Conservation (phyloP, 257 asterid species). For the Anisodus acutangulus region DNA sequence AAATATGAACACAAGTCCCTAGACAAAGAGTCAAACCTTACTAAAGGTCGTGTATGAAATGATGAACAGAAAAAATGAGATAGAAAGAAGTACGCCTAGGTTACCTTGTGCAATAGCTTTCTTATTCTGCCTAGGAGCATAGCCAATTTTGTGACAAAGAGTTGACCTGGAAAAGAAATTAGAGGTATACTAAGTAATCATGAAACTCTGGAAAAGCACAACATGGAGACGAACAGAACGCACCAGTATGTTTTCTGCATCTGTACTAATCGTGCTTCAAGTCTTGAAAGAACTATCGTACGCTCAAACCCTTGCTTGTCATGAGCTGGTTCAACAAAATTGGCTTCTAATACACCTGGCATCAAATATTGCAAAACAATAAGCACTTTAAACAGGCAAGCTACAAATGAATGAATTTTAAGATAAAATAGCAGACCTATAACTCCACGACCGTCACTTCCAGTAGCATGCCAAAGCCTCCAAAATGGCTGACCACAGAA, state of each 20-base stretch:
- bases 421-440: slow-evolving; percentile 62
- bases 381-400: slow-evolving; percentile 38
- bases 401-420: slow-evolving; percentile 22
- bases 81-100: not conserved
- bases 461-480: slow-evolving; percentile 98
- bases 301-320: slow-evolving; percentile 99
- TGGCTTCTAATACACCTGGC: slow-evolving; percentile 92
- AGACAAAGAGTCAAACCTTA: not conserved
- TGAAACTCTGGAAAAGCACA: slow-evolving; percentile 24
- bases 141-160: slow-evolving; percentile 84
- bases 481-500: slow-evolving; percentile 78
- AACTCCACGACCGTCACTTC: slow-evolving; percentile 99
- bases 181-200: slow-evolving; percentile 19
- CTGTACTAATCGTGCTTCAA: slow-evolving; percentile 67
- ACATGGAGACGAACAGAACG: slow-evolving; percentile 35
- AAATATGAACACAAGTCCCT: slow-evolving; percentile 20
- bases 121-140: slow-evolving; percentile 67
- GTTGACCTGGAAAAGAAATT: slow-evolving; percentile 59
- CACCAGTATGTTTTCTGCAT: slow-evolving; percentile 92
- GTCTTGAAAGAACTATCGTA: slow-evolving; percentile 85
- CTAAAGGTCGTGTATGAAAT: not conserved
- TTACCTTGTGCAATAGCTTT: slow-evolving; percentile 56
- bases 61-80: not conserved
- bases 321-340: slow-evolving; percentile 98
- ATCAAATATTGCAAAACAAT: slow-evolving; percentile 17